Conservation (phyloP, 768 basidiomycete species). For the Mrakia blollopis region DNA sequence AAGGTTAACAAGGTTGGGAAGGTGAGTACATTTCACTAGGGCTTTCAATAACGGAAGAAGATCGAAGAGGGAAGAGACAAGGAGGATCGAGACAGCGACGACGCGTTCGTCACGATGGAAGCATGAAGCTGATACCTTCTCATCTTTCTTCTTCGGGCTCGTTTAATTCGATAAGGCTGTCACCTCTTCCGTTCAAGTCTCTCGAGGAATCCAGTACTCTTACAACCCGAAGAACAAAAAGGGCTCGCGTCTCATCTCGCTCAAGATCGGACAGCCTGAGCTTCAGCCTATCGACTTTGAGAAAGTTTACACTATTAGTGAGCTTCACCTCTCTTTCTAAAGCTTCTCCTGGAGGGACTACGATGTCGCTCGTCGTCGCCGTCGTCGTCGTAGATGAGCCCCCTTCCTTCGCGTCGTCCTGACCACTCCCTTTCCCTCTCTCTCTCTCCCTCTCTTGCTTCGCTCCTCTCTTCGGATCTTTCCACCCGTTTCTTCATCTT, state of each 20-base stretch:
- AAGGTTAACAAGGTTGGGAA: conserved; percentile 36
- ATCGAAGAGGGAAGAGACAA: no score
- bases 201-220: conserved; percentile 42
- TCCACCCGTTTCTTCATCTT: background rate
- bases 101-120: background rate
- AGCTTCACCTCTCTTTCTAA: background rate
- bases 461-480: background rate
- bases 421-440: background rate
- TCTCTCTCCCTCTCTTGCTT: background rate
- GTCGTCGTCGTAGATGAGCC: no score
- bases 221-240: conserved; percentile 37
- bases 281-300: conserved; percentile 32
- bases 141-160: conserved; percentile 25
- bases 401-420: background rate
- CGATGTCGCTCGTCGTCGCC: background rate
- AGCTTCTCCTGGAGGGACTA: no score
- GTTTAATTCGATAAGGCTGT: conserved; percentile 35
- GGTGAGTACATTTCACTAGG: background rate
- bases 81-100: no score
- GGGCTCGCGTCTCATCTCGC: conserved; percentile 37
- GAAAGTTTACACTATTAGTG: conserved; percentile 36
- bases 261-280: conserved; percentile 33
- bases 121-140: background rate
- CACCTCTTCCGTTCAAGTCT: conserved; percentile 49
- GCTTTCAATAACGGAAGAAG: background rate